phyloP scores from a whole-genome alignment of 805 yeast genomes.

The Cyberlindnera xylosilytica region DNA sequence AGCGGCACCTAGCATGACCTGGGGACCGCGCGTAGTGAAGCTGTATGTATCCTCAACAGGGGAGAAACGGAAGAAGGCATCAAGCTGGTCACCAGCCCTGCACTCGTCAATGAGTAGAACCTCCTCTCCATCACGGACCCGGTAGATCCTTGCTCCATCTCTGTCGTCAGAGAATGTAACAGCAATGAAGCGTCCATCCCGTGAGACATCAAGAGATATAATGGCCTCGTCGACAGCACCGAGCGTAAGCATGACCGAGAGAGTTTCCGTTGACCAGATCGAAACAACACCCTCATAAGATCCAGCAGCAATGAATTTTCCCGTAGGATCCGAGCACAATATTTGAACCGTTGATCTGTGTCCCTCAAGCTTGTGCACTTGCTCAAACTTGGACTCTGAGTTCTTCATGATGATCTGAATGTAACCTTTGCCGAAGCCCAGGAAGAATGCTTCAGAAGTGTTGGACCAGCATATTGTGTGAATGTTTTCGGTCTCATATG shows the following conservation, averaged over 20 bases:
- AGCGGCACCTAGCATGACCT: not conserved
- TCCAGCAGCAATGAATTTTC: constrained; percentile 48
- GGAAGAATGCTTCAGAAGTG: constrained; percentile 35
- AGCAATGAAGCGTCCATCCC: constrained; percentile 46
- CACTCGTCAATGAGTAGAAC: constrained; percentile 20
- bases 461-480: constrained; percentile 32
- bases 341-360: constrained; percentile 51
- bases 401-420: constrained; percentile 27
- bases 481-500: constrained; percentile 26
- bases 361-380: constrained; percentile 30
- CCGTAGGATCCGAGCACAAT: constrained; percentile 50
- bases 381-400: constrained; percentile 5
- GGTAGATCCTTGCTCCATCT: constrained; percentile 39
- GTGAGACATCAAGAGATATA: constrained; percentile 35
- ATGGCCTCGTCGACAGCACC: constrained; percentile 44
- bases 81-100: constrained; percentile 18
- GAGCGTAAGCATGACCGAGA: constrained; percentile 37
- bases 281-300: constrained; percentile 56
- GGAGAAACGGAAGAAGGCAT: constrained; percentile 31
- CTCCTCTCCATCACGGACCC: constrained; percentile 27
- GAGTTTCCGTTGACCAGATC: constrained; percentile 42
- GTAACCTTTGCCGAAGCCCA: constrained; percentile 49
- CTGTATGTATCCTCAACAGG: constrained; percentile 29
- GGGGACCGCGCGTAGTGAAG: constrained; percentile 15
- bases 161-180: constrained; percentile 42